Evolutionary conservation across 2,329 filamentous ascomycete genomes (phyloP), one percentile per base, ranked within the genome.

Genomic region (Phaeomoniella chlamydospora): DNA sequence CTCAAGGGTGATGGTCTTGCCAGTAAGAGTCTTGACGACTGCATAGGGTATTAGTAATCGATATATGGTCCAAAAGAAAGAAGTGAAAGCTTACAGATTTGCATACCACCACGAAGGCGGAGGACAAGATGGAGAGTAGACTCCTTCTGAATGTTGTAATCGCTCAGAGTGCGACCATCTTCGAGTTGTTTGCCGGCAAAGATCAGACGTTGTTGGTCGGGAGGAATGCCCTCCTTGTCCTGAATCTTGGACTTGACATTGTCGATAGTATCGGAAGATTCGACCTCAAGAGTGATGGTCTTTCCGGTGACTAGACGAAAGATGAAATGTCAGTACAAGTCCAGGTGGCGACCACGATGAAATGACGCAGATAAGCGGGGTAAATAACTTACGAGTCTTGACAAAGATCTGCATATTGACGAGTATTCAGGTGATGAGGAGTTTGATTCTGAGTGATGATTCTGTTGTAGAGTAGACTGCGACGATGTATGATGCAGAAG

Each of bases 321-420:
- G 34, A 31, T 30, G 45, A 54, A 59, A 49, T 62, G 62, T 52
- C 42, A 52, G 48, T 31, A 29, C 38, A 34, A 15, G 36, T n/a
- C 33, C 18, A 31, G 10, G 36, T 45, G 38, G 41, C 41, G 39
- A 43, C 22, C n/a, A n/a, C 22, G 22, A n/a, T n/a, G n/a, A n/a
- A n/a, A n/a, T 41, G 35, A 46, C 40, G 45, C 41, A 36, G 44
- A 42, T 49, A 47, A 46, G 48, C 45, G 50, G 53, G 49, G 46
- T 43, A 22, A 26, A n/a, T n/a, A 52, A 79, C 80, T 73, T 70
- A 85, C 80, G 74, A 51, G 86, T 94, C 79, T 94, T 94, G 54
- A 94, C 87, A 65, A 94, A 94, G 72, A 94, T 94, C 74, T 94
- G 87, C 87, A 94, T 92, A 62, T 48, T 77, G 63, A 47, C 57